A percentile compares a stretch with the other conserved stretches of the same genome.
phyloP scores from a whole-genome alignment of 2,329 filamentous ascomycete species.

The Fusarium sp. region DNA sequence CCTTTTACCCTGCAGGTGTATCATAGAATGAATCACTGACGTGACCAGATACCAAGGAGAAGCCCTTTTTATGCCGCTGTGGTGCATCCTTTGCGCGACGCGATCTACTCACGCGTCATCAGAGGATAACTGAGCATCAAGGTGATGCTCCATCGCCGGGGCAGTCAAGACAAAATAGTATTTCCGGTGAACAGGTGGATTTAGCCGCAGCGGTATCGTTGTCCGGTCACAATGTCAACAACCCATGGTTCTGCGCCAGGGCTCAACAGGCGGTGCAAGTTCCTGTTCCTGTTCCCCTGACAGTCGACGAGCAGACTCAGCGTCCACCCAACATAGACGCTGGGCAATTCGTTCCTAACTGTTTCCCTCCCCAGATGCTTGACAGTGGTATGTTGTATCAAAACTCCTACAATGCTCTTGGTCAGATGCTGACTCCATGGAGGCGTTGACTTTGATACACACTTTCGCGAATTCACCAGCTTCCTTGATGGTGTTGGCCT shows the following conservation, averaged over 20 bases:
- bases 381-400: not conserved
- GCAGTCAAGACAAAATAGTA: not conserved
- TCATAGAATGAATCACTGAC: not conserved
- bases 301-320: not conserved
- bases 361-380: constrained; percentile 10
- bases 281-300: not conserved
- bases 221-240: not conserved
- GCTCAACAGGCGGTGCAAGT: constrained; percentile 11
- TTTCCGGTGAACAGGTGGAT: not conserved
- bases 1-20: not conserved
- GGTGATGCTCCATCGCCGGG: not conserved
- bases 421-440: not conserved
- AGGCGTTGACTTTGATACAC: constrained; percentile 42
- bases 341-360: constrained; percentile 9
- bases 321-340: not conserved
- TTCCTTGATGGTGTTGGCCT: constrained; percentile 54
- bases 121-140: constrained; percentile 35
- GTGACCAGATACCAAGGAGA: constrained; percentile 58
- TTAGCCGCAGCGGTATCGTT: constrained; percentile 12
- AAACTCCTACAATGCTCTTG: not conserved
- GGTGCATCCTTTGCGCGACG: constrained; percentile 58
- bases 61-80: constrained; percentile 58
- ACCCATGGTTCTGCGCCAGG: constrained; percentile 12
- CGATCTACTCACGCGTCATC: constrained; percentile 58
- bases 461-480: constrained; percentile 53